Base-by-base conservation (phyloP, 306 rosid genomes). In the Prinsepia uniflora region DNA sequence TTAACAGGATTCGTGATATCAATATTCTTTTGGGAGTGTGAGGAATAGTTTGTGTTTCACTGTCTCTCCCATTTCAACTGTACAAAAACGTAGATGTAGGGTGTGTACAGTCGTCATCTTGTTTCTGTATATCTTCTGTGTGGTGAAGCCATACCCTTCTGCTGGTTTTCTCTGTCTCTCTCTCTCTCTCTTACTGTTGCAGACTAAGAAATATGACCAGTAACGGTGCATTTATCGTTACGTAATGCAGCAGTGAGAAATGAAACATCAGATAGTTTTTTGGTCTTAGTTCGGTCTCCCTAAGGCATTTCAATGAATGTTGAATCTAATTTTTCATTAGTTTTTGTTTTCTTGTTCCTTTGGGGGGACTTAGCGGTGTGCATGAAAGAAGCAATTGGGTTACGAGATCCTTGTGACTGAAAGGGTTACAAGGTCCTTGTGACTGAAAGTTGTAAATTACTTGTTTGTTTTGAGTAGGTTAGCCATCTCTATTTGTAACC, bases 31-130 rank as follows among this genome's bases (percentile, higher is more conserved):
- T 52, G 22, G 62, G 62, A 50, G 67, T 63, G 68, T 44, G 72
- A 72, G 73, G 63, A 67, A 43, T 62, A 46, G 75, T 44, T 49
- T 12, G 45, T 60, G n/a, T 55, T 40, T 62, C 42, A 41, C 30
- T 42, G 10, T 18, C 41, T 67, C 24, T 59, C 47, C 1, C 74
- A 63, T 68, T 81, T n/a, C 72, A 70, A 74, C 62, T 79, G 88
- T 81, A 76, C 77, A 82, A 62, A 79, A 46, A 36, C 56, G 40
- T 84, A 86, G 88, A 67, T 69, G 68, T 72, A 72, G 71, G 73
- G 74, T 13, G 50, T 81, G 75, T 55, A 78, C 49, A 74, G 80
- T 59, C 8, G 44, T 48, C 30, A 5, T 62, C 20, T 42, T 49
- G 36, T 78, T 43, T 66, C 46, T 69, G 74, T 78, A 70, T 57